Percentiles rank a stretch among this genome's conserved stretches.
Conservation (phyloP, 164 flowering plant species). For the Stephania cephalantha region DNA sequence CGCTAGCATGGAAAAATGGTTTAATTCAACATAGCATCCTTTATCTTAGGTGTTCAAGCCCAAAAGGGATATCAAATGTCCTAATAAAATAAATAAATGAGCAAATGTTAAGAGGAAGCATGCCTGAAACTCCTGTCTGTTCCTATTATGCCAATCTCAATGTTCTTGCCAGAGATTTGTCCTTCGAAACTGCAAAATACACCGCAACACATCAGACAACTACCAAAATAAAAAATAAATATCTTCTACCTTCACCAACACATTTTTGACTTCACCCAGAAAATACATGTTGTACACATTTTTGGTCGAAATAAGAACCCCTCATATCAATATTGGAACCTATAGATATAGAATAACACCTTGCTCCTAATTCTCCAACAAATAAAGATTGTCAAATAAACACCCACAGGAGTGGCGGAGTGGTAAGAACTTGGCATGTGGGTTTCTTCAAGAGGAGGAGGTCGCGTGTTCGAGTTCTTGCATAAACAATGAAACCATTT, state of each 20-base stretch:
- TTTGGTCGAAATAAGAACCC: not conserved
- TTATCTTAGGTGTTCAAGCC: too few species aligned
- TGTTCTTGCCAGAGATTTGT: constrained; percentile 88
- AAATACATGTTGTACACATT: not conserved
- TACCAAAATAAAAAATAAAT: not conserved
- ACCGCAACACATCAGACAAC: constrained; percentile 7
- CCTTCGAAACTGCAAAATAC: constrained; percentile 74
- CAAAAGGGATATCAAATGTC: too few species aligned
- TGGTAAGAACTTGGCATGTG: too few species aligned
- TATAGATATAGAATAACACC: not conserved
- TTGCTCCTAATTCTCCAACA: not conserved
- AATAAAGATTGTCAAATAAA: not conserved
- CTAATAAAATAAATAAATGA: too few species aligned
- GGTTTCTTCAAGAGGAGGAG: too few species aligned
- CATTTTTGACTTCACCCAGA: not conserved
- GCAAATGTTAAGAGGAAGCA: constrained; percentile 2
- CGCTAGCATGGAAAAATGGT: too few species aligned
- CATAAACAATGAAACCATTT: too few species aligned
- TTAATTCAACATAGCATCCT: too few species aligned
- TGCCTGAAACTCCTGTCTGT: constrained; percentile 74
- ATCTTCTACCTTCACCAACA: not conserved
- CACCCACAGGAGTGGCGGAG: too few species aligned
- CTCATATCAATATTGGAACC: not conserved
- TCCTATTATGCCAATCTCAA: constrained; percentile 92
- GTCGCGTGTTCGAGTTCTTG: too few species aligned